Evolutionary conservation across 805 yeast genomes (phyloP).

Genomic region (Starmerella cellae): DNA sequence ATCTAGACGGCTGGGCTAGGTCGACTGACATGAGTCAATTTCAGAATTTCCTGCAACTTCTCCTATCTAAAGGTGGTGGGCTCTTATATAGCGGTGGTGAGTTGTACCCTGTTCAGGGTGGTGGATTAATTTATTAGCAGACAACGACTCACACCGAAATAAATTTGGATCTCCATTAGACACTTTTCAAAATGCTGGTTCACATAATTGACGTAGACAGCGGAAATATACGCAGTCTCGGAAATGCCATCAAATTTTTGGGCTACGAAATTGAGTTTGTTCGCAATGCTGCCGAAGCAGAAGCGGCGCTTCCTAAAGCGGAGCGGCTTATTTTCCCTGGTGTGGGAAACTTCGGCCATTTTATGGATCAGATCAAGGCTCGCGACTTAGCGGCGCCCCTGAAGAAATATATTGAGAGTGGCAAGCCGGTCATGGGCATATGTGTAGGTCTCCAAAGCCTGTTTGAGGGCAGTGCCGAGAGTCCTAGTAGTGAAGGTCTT

Average conservation of each 20-base stretch:
- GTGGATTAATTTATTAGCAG: too few species aligned
- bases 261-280: conserved; percentile 43
- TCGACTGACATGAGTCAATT: too few species aligned
- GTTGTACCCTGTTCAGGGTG: too few species aligned
- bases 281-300: conserved; percentile 19
- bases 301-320: conserved; percentile 32
- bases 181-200: too few species aligned
- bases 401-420: conserved; percentile 51
- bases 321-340: conserved; percentile 73
- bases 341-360: conserved; percentile 94
- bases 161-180: too few species aligned
- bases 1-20: too few species aligned
- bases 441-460: conserved; percentile 93
- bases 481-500: conserved; percentile 49
- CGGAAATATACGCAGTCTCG: conserved; percentile 81
- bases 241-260: conserved; percentile 67
- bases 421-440: conserved; percentile 86
- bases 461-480: conserved; percentile 63
- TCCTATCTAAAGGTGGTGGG: too few species aligned
- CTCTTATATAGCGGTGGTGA: too few species aligned
- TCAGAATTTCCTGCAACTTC: too few species aligned
- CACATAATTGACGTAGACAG: conserved; percentile 84
- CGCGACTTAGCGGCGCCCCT: conserved; percentile 58
- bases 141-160: too few species aligned
- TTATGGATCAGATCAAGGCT: conserved; percentile 53